Conservation (phyloP, 106 monocot species). For the Phalaenopsis aphrodite region DNA sequence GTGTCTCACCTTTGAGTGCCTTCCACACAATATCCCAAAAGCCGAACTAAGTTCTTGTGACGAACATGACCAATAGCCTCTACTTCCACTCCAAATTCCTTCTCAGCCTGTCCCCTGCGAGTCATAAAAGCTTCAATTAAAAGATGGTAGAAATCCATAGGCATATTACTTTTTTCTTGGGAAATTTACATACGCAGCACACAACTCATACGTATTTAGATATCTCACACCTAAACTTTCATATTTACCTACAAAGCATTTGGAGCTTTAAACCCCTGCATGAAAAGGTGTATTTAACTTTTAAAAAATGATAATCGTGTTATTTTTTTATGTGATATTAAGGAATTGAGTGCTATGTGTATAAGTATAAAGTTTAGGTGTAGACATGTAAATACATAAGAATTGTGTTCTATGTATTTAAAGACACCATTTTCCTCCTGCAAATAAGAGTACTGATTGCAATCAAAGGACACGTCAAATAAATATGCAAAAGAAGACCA, state of each 20-base stretch:
- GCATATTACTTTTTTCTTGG: background rate
- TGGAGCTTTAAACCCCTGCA: too few relatives aligned
- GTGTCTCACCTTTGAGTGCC: constrained; percentile 76
- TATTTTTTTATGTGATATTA: too few relatives aligned
- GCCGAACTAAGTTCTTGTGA: constrained; percentile 93
- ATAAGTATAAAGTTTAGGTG: too few relatives aligned
- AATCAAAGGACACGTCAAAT: background rate
- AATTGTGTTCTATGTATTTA: too few relatives aligned
- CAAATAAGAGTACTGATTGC: background rate
- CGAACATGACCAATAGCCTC: constrained; percentile 98
- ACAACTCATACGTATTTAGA: too few relatives aligned
- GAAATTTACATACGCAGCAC: too few relatives aligned
- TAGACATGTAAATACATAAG: too few relatives aligned
- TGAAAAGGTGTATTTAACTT: too few relatives aligned
- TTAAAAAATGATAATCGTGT: too few relatives aligned
- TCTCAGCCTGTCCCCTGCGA: constrained; percentile 87
- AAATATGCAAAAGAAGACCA: background rate
- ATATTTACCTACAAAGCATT: too few relatives aligned
- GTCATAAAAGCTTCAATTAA: background rate
- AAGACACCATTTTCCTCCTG: background rate
- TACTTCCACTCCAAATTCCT: constrained; percentile 95
- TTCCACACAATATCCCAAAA: constrained; percentile 90
- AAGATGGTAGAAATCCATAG: background rate
- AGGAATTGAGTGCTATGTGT: too few relatives aligned
- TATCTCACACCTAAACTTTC: too few relatives aligned